Conservation (phyloP, 352 stramenopile species). For the Globisporangium nunn region DNA sequence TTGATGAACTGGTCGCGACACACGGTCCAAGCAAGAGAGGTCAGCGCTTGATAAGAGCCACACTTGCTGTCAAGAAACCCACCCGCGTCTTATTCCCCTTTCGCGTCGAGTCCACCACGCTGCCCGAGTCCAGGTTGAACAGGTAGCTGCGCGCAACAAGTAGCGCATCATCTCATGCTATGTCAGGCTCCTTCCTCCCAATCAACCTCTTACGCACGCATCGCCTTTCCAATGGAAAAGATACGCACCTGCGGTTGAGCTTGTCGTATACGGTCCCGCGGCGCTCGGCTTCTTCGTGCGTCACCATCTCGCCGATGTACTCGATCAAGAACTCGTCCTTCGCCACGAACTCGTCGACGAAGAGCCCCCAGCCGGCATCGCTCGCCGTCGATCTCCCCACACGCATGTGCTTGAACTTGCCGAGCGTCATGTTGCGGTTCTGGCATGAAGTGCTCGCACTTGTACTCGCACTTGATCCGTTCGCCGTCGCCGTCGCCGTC, state of each 20-base stretch:
- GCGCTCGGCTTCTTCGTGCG: conserved; percentile 87
- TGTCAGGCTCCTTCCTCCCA: too few relatives aligned
- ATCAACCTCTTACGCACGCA: too few relatives aligned
- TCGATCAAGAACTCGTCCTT: conserved; percentile 94
- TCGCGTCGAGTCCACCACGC: conserved; percentile 88
- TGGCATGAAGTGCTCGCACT: conserved; percentile 35
- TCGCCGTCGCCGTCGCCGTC: background rate
- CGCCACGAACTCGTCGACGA: conserved; percentile 77
- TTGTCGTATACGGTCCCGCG: conserved; percentile 87
- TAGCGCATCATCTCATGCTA: too few relatives aligned
- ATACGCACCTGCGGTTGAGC: conserved; percentile 55
- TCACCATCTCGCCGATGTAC: conserved; percentile 93
- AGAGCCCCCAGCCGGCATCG: conserved; percentile 89
- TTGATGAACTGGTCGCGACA: conserved; percentile 78
- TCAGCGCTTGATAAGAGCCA: background rate
- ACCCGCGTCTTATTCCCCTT: conserved; percentile 94
- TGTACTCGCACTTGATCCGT: background rate
- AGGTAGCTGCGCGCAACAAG: conserved; percentile 57
- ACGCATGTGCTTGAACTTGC: conserved; percentile 56
- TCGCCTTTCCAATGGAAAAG: conserved; percentile 1
- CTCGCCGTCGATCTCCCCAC: conserved; percentile 75
- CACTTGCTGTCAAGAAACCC: conserved; percentile 5
- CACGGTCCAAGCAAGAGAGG: background rate
- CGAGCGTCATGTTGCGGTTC: conserved; percentile 51
- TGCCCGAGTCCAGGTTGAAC: conserved; percentile 92